phyloP scores from a whole-genome alignment of 148 eudicot genomes.

The Chenopodium quinoa region DNA sequence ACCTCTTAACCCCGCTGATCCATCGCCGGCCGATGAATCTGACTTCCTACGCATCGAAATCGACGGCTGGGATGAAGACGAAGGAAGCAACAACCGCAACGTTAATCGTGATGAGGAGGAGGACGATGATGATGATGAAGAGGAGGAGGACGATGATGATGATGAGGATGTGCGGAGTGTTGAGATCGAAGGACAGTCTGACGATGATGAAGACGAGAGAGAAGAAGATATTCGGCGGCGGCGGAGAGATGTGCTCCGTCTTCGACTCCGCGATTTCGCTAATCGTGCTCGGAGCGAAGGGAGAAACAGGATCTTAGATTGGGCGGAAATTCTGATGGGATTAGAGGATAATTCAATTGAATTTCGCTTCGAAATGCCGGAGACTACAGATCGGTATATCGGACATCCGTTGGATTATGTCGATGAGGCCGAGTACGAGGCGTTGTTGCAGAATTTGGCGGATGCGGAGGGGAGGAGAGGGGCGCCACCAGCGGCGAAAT shows the following conservation, averaged over 20 bases:
- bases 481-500: constrained; percentile 75
- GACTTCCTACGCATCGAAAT: constrained; percentile 67
- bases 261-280: constrained; percentile 57
- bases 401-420: constrained; percentile 86
- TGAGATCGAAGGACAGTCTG: constrained; percentile 38
- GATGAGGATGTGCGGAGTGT: constrained; percentile 27
- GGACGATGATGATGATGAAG: constrained; percentile 36
- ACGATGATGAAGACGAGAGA: constrained; percentile 30
- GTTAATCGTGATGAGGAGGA: constrained; percentile 33
- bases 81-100: constrained; percentile 3
- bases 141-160: background rate
- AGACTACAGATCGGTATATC: constrained; percentile 40
- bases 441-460: constrained; percentile 69
- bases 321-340: constrained; percentile 89
- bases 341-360: constrained; percentile 79
- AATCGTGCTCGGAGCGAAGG: constrained; percentile 45
- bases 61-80: constrained; percentile 49
- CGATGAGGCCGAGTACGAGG: constrained; percentile 82
- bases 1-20: constrained; percentile 31
- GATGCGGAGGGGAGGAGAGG: constrained; percentile 79
- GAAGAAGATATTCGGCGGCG: constrained; percentile 45
- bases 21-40: constrained; percentile 23
- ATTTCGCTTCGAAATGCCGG: constrained; percentile 53
- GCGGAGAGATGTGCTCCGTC: constrained; percentile 54
- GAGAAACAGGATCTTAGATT: constrained; percentile 64